Base-by-base conservation (phyloP, 2,329 filamentous ascomycete genomes). In the Alternaria angustiovoidea region DNA sequence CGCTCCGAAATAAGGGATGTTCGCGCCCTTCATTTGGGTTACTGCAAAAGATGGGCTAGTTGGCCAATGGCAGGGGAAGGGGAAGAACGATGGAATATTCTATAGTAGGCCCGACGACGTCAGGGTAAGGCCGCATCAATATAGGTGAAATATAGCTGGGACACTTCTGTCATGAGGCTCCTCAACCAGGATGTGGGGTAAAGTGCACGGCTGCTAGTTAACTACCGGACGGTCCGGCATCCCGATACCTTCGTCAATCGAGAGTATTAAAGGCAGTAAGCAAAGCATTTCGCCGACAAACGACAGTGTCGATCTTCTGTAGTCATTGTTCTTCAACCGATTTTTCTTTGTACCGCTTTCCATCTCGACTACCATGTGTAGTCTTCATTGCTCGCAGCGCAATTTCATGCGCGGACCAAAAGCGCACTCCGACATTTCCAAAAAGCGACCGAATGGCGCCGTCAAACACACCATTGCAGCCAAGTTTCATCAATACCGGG, bases 41-140 rank as follows among this genome's bases (percentile, higher is more conserved):
- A 49, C 46, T 36, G 46, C 46, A 49, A 20, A 49, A 26, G 4
- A n/a, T 26, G 16, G 20, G 24, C 39, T 32, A 46, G 36, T n/a
- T 43, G 38, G 22, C 69, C 64, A 70, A 71, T 74, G 42, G 61
- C 8, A 18, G 8, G 44, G 20, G 47, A 61, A 58, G 60, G 62
- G 65, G 64, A 66, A 67, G 41, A 39, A 36, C 47, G 42, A 38
- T 51, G 62, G 65, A 72, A 68, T 38, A 36, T 69, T 71, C 69
- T 61, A 71, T 67, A 72, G 60, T 68, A 64, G 46, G 62, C 41
- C 59, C 51, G 49, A 55, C 57, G 54, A 59, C 54, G 56, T 60
- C 49, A 51, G 54, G 38, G 14, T 46, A 62, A 61, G 52, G 55
- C 57, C 57, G 55, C 22, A 22, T 62, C 61, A 66, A 66, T 69